Conservation (phyloP, 768 basidiomycete species). For the Rhodocollybia butyracea region DNA sequence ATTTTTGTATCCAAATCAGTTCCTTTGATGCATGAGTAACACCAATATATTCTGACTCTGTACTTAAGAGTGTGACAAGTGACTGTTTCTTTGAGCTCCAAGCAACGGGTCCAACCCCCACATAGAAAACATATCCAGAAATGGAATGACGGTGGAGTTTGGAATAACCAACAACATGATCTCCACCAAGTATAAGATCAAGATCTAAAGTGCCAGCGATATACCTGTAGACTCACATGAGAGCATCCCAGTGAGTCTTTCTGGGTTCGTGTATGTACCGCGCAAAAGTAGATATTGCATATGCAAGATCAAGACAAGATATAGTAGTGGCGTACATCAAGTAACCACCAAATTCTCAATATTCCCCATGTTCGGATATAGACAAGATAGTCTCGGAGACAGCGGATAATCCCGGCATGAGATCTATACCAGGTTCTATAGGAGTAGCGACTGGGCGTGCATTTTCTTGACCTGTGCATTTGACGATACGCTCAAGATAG, state of each 20-base stretch:
- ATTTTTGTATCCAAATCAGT: conserved; percentile 9
- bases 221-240: conserved; percentile 15
- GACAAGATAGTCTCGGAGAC: neutral
- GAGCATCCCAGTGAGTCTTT: conserved; percentile 10
- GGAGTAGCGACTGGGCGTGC: conserved; percentile 20
- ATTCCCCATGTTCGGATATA: conserved; percentile 5
- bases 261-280: conserved; percentile 12
- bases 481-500: conserved; percentile 20
- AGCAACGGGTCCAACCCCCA: conserved; percentile 23
- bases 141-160: conserved; percentile 23
- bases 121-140: conserved; percentile 27
- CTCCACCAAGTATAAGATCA: conserved; percentile 5
- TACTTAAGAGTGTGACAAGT: conserved; percentile 30
- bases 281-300: conserved; percentile 11
- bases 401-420: conserved; percentile 7
- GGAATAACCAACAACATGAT: conserved; percentile 6
- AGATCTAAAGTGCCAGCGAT: conserved; percentile 13
- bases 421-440: conserved; percentile 22
- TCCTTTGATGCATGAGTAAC: conserved; percentile 24
- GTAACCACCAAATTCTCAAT: conserved; percentile 11
- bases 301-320: conserved; percentile 14
- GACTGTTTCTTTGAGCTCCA: conserved; percentile 32
- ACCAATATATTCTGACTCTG: conserved; percentile 34
- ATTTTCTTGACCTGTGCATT: conserved; percentile 17
- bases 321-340: conserved; percentile 13